These are phyloP conservation scores for Hypomyces perniciosus DNA, from an alignment of 2,329 filamentous ascomycete species.

Conservation along the genomic window DNA sequence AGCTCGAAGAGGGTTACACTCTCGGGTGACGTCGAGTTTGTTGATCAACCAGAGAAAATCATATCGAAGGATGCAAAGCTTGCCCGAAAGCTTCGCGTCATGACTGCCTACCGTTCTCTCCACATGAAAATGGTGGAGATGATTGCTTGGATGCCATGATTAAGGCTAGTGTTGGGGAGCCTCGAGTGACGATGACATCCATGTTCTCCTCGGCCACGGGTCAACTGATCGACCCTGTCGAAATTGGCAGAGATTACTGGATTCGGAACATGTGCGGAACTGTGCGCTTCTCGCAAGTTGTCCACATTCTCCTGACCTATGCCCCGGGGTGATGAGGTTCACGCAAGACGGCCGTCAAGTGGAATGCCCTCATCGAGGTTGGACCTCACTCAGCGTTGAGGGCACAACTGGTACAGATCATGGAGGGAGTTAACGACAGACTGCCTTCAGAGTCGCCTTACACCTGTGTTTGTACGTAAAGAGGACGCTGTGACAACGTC, in stretches of 20 bases:
- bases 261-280: slow-evolving; percentile 8
- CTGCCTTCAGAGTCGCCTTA: slow-evolving; percentile 6
- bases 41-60: slow-evolving; percentile 13
- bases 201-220: slow-evolving; percentile 36
- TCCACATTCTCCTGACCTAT: slow-evolving; percentile 8
- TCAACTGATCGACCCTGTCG: slow-evolving; percentile 27
- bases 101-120: slow-evolving; percentile 16
- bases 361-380: slow-evolving; percentile 24
- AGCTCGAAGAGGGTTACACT: slow-evolving; percentile 20
- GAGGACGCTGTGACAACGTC: background rate
- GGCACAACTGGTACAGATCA: slow-evolving; percentile 18
- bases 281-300: slow-evolving; percentile 20
- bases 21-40: slow-evolving; percentile 15
- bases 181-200: background rate
- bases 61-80: slow-evolving; percentile 13
- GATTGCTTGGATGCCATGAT: slow-evolving; percentile 31
- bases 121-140: slow-evolving; percentile 25
- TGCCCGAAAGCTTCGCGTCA: slow-evolving; percentile 16
- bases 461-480: background rate
- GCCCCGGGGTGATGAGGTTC: background rate
- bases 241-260: slow-evolving; percentile 25
- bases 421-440: background rate
- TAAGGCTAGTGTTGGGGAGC: background rate
- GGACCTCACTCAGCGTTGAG: slow-evolving; percentile 22
- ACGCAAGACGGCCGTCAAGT: slow-evolving; percentile 9